A percentile compares a stretch with the other conserved stretches of the same genome.
Conservation (phyloP, 2,329 filamentous ascomycete species). For the Botryotinia globosa region DNA sequence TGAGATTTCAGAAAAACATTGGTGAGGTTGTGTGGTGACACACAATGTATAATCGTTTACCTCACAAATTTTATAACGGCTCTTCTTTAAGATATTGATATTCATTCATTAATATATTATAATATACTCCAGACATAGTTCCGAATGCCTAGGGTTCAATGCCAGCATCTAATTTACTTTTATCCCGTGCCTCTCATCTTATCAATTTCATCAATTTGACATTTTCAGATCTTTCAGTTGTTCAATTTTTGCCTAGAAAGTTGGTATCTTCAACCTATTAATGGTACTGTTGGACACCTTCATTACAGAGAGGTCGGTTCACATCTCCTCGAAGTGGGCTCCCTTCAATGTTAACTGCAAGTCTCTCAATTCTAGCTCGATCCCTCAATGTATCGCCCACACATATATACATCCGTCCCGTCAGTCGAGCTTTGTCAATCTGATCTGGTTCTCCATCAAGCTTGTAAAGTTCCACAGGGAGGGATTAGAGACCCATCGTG, state of each 20-base stretch:
- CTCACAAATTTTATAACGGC: too few species aligned
- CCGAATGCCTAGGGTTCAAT: neutral
- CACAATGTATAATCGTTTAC: neutral
- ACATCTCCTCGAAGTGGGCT: neutral
- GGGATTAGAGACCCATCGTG: neutral
- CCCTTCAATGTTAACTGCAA: neutral
- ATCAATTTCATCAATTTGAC: neutral
- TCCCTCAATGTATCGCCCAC: neutral
- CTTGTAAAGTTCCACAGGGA: neutral
- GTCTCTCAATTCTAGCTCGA: neutral
- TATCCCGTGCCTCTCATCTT: neutral
- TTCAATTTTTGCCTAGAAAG: neutral
- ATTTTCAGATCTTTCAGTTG: neutral
- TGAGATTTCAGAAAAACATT: conserved; percentile 64
- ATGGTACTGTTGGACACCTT: neutral
- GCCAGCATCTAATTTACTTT: neutral
- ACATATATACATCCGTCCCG: neutral
- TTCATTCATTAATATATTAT: too few species aligned
- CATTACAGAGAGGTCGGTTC: neutral
- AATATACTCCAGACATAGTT: neutral
- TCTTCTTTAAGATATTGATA: neutral
- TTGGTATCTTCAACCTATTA: neutral
- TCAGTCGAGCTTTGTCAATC: neutral
- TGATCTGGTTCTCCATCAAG: neutral
- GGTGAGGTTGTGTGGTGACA: conserved; percentile 43